Conservation (phyloP, 2,329 filamentous ascomycete genomes). For the Claviceps citrina region DNA sequence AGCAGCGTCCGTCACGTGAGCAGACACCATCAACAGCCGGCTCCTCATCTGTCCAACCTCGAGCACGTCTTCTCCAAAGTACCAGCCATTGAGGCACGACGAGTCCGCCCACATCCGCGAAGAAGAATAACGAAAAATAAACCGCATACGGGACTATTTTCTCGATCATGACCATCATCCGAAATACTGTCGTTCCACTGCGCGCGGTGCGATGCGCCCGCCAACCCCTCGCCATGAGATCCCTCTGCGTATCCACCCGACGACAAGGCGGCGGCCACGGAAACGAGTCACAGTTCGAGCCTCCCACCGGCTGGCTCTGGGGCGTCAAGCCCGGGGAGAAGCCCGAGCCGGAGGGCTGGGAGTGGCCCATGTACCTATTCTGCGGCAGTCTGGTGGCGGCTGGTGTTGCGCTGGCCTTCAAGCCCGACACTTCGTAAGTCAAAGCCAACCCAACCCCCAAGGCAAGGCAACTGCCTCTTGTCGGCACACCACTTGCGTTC, state of each 20-base stretch:
- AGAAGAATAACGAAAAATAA: slow-evolving; percentile 1
- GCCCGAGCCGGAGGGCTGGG: slow-evolving; percentile 92
- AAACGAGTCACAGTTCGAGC: slow-evolving; percentile 68
- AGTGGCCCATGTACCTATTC: slow-evolving; percentile 70
- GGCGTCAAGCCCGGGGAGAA: slow-evolving; percentile 92
- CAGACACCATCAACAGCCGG: background rate
- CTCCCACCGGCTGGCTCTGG: slow-evolving; percentile 82
- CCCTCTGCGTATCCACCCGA: slow-evolving; percentile 30
- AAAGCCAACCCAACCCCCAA: no score
- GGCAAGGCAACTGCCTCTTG: no score
- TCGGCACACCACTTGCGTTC: background rate
- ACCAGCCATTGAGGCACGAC: slow-evolving; percentile 18
- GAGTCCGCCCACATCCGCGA: slow-evolving; percentile 11
- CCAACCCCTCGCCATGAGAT: slow-evolving; percentile 19
- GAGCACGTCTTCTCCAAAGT: background rate
- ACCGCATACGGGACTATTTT: background rate
- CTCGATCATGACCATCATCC: slow-evolving; percentile 21
- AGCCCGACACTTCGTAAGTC: slow-evolving; percentile 96
- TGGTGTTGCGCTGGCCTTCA: slow-evolving; percentile 76
- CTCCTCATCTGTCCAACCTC: slow-evolving; percentile 1
- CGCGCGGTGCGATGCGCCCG: slow-evolving; percentile 23
- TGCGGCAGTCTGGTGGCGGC: slow-evolving; percentile 63
- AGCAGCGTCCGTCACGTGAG: slow-evolving; percentile 1
- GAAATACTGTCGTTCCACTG: slow-evolving; percentile 22
- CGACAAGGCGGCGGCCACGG: slow-evolving; percentile 25